Evolutionary conservation across 2,329 filamentous ascomycete genomes (phyloP), one percentile per base, ranked within the genome.

Genomic region (Fusarium setosum): DNA sequence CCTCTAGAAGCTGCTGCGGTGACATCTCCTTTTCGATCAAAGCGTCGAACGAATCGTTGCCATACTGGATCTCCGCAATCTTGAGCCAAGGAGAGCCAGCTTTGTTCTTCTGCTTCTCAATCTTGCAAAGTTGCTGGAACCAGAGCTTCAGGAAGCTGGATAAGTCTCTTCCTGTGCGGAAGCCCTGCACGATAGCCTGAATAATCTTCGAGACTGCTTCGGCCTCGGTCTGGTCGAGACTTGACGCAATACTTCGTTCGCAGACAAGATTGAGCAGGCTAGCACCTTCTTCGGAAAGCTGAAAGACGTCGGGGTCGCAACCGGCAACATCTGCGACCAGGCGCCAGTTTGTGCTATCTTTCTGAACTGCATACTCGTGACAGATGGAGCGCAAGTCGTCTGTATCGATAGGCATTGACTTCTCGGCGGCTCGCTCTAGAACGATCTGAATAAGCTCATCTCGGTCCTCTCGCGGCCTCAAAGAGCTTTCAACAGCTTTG

Each of bases 281-380:
- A 8, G 73, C 72, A 1, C 79, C 81, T 4, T 82, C 77, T 1
- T 78, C 75, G 0, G 75, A 76, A 31, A 70, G 79, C 68, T 80
- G 77, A 44, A 86, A 83, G 8, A 81, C 76, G 44, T 85, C 84
- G 0, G 82, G 76, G 34, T 86, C 83, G 41, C 83, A 82, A 8
- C 74, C 73, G 1, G 82, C 77, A 23, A 82, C 68, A 12, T 73
- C 74, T 13, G 76, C 79, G 7, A 84, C 65, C 10, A 86, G 68
- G 0, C 61, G 61, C 83, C 84, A 85, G 42, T 83, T 77, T 4
- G 77, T 79, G 6, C 52, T 68, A 5, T 74, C 67, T 9, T 67
- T 53, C 2, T 69, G 63, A 4, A 84, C 61, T 1, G 77, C 83
- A 61, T 83, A 83, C 3, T 76, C 68, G 40, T 73, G 78, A 51